phyloP scores from a whole-genome alignment of 208 protist species.

The Strigomonas galati region DNA sequence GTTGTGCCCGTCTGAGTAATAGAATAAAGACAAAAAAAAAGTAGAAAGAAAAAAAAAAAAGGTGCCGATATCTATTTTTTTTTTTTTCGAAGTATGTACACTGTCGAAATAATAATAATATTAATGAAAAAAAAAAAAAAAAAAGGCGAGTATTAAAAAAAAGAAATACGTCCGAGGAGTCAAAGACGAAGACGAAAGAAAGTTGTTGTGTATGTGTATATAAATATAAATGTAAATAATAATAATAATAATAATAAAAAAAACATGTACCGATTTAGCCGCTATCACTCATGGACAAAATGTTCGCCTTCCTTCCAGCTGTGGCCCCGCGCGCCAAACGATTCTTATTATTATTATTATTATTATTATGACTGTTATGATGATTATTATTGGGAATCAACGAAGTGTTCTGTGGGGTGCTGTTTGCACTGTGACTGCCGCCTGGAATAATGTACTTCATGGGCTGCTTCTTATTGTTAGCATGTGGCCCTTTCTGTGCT shows the following conservation, averaged over 20 bases:
- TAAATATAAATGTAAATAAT: neutral
- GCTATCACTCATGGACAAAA: no score
- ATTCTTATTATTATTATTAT: neutral
- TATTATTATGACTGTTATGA: neutral
- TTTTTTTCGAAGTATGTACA: neutral
- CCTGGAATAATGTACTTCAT: no score
- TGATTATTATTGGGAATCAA: neutral
- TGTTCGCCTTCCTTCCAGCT: neutral
- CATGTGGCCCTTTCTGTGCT: no score
- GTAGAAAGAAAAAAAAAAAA: conserved; percentile 9
- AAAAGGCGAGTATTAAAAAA: neutral
- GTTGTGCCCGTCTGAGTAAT: neutral
- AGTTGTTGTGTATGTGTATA: neutral
- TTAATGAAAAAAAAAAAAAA: neutral
- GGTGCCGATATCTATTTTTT: neutral
- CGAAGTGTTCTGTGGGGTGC: no score
- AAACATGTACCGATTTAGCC: no score
- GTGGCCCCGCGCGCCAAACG: neutral
- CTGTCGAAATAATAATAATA: neutral
- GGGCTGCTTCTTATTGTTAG: no score
- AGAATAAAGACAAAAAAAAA: conserved; percentile 1
- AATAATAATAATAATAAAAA: conserved; percentile 7
- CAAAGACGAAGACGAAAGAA: conserved; percentile 8
- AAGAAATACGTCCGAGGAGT: neutral
- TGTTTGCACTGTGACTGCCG: no score